Evolutionary conservation across 371 early-diverging fungal genomes (phyloP).

Genomic region (Mucor ambiguus): DNA sequence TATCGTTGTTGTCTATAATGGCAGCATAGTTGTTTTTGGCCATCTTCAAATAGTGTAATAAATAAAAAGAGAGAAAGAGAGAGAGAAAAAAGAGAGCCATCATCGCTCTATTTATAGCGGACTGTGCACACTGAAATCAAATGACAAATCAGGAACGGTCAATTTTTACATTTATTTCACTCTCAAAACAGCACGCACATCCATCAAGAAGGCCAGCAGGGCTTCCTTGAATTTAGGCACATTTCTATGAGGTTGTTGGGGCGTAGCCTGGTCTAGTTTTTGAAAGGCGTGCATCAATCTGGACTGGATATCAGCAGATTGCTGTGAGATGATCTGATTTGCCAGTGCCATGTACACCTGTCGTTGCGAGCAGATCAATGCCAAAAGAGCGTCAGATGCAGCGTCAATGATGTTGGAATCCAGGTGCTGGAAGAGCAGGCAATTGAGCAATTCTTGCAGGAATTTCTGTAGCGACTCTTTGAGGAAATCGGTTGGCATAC

Average conservation of each 20-base stretch:
- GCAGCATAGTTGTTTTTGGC: conserved; percentile 36
- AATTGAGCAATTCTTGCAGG: conserved; percentile 54
- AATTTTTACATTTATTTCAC: conserved; percentile 65
- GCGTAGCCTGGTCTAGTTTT: conserved; percentile 44
- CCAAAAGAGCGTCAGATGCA: conserved; percentile 63
- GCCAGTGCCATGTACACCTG: conserved; percentile 46
- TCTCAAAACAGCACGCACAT: conserved; percentile 69
- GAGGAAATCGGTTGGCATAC: conserved; percentile 32
- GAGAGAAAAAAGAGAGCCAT: conserved; percentile 1
- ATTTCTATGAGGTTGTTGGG: conserved; percentile 32
- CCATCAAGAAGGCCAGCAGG: conserved; percentile 61
- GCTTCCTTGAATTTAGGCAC: conserved; percentile 49
- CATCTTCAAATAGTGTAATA: neutral
- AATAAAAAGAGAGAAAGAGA: conserved; percentile 4
- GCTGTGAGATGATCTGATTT: conserved; percentile 57
- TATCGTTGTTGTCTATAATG: conserved; percentile 31
- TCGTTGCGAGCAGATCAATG: conserved; percentile 55
- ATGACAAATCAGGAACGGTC: conserved; percentile 2
- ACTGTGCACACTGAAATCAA: neutral
- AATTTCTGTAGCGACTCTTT: conserved; percentile 57
- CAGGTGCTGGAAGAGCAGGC: conserved; percentile 62
- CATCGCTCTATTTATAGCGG: neutral
- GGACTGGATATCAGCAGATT: conserved; percentile 49
- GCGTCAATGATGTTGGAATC: conserved; percentile 62
- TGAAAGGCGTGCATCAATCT: conserved; percentile 54